Evolutionary conservation across 2,329 filamentous ascomycete genomes (phyloP).

Genomic region (Hymenotorrendiella dingleyae): DNA sequence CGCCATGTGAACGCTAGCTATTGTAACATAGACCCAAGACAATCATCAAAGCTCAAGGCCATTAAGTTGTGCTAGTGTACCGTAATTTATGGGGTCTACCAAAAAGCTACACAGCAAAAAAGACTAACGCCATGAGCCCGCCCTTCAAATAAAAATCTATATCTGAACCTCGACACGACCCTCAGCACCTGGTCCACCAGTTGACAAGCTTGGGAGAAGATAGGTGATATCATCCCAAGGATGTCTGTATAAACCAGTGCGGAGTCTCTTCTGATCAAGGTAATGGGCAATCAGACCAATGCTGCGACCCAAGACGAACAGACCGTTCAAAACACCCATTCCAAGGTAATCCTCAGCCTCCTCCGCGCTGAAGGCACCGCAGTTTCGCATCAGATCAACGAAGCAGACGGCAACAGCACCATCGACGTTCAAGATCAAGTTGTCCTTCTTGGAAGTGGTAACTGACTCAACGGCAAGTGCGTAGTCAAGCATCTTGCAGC

Average conservation of each 20-base stretch:
- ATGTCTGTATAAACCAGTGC: constrained; percentile 97
- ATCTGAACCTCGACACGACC: constrained; percentile 86
- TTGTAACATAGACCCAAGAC: constrained; percentile 7
- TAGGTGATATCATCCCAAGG: constrained; percentile 99
- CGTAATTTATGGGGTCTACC: constrained; percentile 9
- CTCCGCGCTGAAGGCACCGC: constrained; percentile 90
- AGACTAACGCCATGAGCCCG: constrained; percentile 8
- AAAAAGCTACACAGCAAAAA: constrained; percentile 10
- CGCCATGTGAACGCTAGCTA: constrained; percentile 10
- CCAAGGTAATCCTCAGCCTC: constrained; percentile 98
- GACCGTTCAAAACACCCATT: constrained; percentile 99
- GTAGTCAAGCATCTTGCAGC: constrained; percentile 97
- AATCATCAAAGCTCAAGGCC: background rate
- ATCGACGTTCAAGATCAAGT: constrained; percentile 98
- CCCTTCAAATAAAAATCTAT: constrained; percentile 25
- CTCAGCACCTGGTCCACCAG: constrained; percentile 66
- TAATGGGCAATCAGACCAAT: constrained; percentile 99
- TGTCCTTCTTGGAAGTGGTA: constrained; percentile 99
- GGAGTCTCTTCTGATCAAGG: constrained; percentile 98
- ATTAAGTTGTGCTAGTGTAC: constrained; percentile 2
- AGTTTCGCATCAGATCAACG: constrained; percentile 94
- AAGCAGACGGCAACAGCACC: constrained; percentile 98
- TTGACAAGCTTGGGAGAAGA: constrained; percentile 75
- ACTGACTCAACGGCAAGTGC: constrained; percentile 96
- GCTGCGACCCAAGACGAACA: constrained; percentile 93